Evolutionary conservation across 192 early-diverging fungal genomes (phyloP), one percentile per base, ranked within the genome.

Genomic region (Endogone sp.): DNA sequence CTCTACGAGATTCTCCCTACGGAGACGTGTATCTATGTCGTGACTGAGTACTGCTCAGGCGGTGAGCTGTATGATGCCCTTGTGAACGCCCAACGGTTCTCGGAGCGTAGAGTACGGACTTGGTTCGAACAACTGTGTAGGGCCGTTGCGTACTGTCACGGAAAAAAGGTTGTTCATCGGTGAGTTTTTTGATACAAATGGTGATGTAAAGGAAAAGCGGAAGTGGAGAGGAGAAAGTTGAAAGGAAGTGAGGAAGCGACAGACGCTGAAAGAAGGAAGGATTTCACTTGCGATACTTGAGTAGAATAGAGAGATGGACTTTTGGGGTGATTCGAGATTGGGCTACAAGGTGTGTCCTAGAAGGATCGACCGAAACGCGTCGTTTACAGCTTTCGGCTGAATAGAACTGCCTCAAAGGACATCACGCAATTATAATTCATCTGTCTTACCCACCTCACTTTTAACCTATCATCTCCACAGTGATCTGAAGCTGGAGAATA

Each of bases 1-100:
- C 81, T 94, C 8, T 89, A 91, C 68, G 93, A 94, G 71, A 87
- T 94, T 23, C 80, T 93, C 24, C 72, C 81, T 22, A 87, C 86
- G 21, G 91, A 93, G 72, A 83, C 80, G 27, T 79, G 87, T 62
- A 93, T 94, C 65, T 91, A 92, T 72, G 85, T 94, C 70, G 82
- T 93, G n/a, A 85, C 85, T 37, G 93, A 94, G 74, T 93, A 89
- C 67, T 92, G 90, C 63, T 76, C 79, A 22, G 87, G 86, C 56
- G 91, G 91, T 13, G 91, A 93, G 66, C 62, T 88, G 3, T 81
- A 82, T 29, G 82, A 85, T 68, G 75, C 75, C 23, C 69, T 88
- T 2, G 72, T 81, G 26, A 63, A 68, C 23, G 70, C 72, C 67
- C 80, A 84, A 28, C 71, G 77, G 2, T 71, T 72, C 31, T 76